Conservation (phyloP, 2,329 filamentous ascomycete species). For the Alternaria ethzedia region DNA sequence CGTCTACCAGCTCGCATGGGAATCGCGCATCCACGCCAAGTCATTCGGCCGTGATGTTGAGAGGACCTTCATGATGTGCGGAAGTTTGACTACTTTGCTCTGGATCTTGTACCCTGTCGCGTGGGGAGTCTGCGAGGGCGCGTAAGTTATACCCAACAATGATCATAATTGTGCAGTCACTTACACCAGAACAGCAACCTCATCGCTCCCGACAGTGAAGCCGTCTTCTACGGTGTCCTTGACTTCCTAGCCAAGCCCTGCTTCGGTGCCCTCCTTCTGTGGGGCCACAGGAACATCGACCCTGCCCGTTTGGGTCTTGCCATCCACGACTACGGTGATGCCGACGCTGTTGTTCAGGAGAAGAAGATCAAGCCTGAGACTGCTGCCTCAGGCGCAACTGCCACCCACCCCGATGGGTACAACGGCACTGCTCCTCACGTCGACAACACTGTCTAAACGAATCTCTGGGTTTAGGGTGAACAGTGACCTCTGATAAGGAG, state of each 20-base stretch:
- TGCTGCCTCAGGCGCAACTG: not conserved
- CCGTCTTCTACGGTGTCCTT: conserved; percentile 71
- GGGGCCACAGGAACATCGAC: conserved; percentile 68
- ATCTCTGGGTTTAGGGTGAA: not conserved
- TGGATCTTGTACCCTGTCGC: conserved; percentile 69
- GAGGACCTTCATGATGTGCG: conserved; percentile 61
- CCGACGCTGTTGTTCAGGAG: conserved; percentile 37
- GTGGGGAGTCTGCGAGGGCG: conserved; percentile 66
- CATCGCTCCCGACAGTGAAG: conserved; percentile 70
- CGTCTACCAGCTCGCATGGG: conserved; percentile 63
- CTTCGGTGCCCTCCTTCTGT: conserved; percentile 67
- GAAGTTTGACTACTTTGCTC: conserved; percentile 64
- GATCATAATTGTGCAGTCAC: not conserved
- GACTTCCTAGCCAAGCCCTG: conserved; percentile 70
- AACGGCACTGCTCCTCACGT: not conserved
- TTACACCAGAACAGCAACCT: conserved; percentile 60
- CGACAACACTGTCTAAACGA: not conserved
- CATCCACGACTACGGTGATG: conserved; percentile 56
- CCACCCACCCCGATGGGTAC: not conserved
- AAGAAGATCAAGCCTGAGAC: conserved; percentile 28
- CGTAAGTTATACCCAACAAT: not conserved
- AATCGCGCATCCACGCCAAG: conserved; percentile 63
- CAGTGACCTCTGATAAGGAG: not conserved
- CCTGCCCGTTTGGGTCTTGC: conserved; percentile 62
- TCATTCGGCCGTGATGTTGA: conserved; percentile 61